phyloP scores from a whole-genome alignment of 2,329 filamentous ascomycete species.

The Aspergillus pseudoterreus region DNA sequence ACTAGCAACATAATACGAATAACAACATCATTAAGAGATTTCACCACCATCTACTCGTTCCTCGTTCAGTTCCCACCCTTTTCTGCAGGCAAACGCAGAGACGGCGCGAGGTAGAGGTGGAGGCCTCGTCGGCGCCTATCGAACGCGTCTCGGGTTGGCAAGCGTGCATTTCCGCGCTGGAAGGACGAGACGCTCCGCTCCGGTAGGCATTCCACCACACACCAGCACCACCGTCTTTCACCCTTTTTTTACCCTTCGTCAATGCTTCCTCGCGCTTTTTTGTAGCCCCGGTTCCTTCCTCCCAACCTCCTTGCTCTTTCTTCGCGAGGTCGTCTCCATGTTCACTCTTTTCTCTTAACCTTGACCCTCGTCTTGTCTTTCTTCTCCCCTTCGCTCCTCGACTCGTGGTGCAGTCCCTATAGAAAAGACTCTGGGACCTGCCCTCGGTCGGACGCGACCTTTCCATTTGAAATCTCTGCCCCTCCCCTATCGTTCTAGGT shows the following conservation, averaged over 20 bases:
- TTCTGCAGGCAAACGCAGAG: slow-evolving; percentile 9
- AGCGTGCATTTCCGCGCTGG: slow-evolving; percentile 40
- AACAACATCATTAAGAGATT: too few relatives aligned
- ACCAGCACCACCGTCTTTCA: slow-evolving; percentile 21
- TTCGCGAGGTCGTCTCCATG: slow-evolving; percentile 14
- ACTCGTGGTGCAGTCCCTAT: slow-evolving; percentile 8
- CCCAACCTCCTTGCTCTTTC: slow-evolving; percentile 20
- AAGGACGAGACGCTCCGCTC: slow-evolving; percentile 31
- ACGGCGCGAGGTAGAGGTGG: slow-evolving; percentile 25
- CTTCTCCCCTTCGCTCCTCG: slow-evolving; percentile 14
- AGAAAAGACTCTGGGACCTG: slow-evolving; percentile 8
- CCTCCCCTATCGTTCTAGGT: neutral
- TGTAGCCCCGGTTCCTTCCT: slow-evolving; percentile 20
- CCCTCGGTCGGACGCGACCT: slow-evolving; percentile 19
- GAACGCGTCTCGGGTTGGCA: slow-evolving; percentile 38
- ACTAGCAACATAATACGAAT: too few relatives aligned
- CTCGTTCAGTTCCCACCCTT: slow-evolving; percentile 7
- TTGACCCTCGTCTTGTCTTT: slow-evolving; percentile 11
- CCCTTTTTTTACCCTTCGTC: slow-evolving; percentile 19
- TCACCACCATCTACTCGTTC: too few relatives aligned
- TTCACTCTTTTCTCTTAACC: slow-evolving; percentile 17
- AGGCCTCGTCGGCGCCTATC: slow-evolving; percentile 34
- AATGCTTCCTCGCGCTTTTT: slow-evolving; percentile 22
- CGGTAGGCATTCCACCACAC: slow-evolving; percentile 34
- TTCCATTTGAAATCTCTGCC: slow-evolving; percentile 19